Conservation (phyloP, 2,329 filamentous ascomycete species). For the Penicillium sp. region DNA sequence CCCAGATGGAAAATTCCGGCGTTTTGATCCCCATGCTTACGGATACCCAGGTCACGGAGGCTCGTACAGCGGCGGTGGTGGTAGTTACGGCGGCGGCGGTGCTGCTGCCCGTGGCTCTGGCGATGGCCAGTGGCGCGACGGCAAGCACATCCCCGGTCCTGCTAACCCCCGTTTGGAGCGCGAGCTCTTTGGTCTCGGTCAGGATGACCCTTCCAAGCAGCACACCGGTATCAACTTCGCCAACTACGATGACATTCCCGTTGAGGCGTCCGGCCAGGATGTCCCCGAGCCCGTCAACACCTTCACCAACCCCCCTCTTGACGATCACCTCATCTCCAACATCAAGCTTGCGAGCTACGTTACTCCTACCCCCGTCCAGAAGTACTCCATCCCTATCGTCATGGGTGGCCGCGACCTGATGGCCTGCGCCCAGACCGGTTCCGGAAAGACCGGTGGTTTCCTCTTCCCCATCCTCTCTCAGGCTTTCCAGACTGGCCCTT, state of each 20-base stretch:
- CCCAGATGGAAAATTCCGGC: conserved; percentile 41
- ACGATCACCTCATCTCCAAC: conserved; percentile 90
- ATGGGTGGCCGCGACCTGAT: conserved; percentile 97
- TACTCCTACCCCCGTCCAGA: conserved; percentile 94
- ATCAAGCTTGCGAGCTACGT: conserved; percentile 94
- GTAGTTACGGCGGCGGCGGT: conserved; percentile 46
- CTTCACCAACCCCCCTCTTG: conserved; percentile 93
- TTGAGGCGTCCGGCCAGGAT: conserved; percentile 91
- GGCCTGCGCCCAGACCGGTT: conserved; percentile 99
- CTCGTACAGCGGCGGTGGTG: conserved; percentile 46
- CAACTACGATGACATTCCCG: conserved; percentile 99
- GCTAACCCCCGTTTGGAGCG: conserved; percentile 87
- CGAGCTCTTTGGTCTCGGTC: conserved; percentile 80
- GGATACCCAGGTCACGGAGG: conserved; percentile 56
- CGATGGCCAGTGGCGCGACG: conserved; percentile 94
- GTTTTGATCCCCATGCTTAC: conserved; percentile 64
- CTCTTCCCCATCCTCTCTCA: conserved; percentile 99
- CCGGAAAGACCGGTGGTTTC: conserved; percentile 99
- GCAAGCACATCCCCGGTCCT: conserved; percentile 91
- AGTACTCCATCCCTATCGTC: conserved; percentile 99
- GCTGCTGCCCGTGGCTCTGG: conserved; percentile 72
- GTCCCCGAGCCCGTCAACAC: conserved; percentile 88
- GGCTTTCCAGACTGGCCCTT: conserved; percentile 87
- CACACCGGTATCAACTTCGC: conserved; percentile 99
- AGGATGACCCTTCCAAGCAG: conserved; percentile 92